Percentiles rank a stretch among this genome's conserved stretches.
These are phyloP conservation scores for Termitomyces sp. DNA, from an alignment of 768 basidiomycete species.

Conservation along the genomic window DNA sequence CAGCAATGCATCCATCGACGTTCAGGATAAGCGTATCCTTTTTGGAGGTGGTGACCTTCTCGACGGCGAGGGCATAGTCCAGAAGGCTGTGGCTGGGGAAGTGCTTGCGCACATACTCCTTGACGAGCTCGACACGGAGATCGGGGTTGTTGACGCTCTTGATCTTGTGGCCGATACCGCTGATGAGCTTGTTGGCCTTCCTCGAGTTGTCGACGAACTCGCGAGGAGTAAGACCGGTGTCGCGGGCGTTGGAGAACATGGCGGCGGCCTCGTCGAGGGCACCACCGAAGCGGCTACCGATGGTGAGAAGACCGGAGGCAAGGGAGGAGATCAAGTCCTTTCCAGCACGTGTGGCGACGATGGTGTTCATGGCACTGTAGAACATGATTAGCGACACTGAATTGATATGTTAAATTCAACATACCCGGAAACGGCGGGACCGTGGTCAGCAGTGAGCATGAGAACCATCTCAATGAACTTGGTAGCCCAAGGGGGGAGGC, in stretches of 20 bases:
- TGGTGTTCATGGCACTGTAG: slow-evolving; percentile 90
- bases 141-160: slow-evolving; percentile 98
- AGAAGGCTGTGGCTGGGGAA: slow-evolving; percentile 93
- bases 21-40: slow-evolving; percentile 98
- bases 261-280: slow-evolving; percentile 95
- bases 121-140: slow-evolving; percentile 87
- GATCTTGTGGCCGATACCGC: slow-evolving; percentile 99
- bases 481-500: slow-evolving; percentile 85
- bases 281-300: slow-evolving; percentile 97
- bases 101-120: slow-evolving; percentile 92
- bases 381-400: slow-evolving; percentile 6
- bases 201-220: slow-evolving; percentile 95
- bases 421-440: slow-evolving; percentile 87
- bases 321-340: slow-evolving; percentile 98
- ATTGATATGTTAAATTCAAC: slow-evolving; percentile 15
- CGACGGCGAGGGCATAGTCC: slow-evolving; percentile 93
- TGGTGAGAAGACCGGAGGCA: slow-evolving; percentile 93
- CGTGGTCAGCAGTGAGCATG: slow-evolving; percentile 98
- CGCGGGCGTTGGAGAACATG: slow-evolving; percentile 92
- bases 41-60: slow-evolving; percentile 96
- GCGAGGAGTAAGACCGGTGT: slow-evolving; percentile 91
- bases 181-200: slow-evolving; percentile 94
- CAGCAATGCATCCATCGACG: slow-evolving; percentile 93
- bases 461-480: slow-evolving; percentile 99
- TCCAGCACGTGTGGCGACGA: slow-evolving; percentile 98